Conservation (phyloP, 1,139 yeast genomes). For the Geotrichum carabidarum region DNA sequence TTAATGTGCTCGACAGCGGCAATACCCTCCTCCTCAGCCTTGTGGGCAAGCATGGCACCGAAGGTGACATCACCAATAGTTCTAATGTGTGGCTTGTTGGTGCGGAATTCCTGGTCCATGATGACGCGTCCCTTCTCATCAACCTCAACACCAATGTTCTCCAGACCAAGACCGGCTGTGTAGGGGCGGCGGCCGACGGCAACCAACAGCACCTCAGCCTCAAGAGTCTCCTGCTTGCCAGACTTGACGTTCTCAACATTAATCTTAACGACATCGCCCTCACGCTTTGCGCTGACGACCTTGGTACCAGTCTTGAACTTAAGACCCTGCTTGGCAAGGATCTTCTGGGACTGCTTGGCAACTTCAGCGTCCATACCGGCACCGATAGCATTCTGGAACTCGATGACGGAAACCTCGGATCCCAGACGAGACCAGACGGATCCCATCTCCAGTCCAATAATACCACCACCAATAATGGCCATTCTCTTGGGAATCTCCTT, state of each 20-base stretch:
- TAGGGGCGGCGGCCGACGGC: conserved; percentile 99
- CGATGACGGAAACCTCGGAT: conserved; percentile 88
- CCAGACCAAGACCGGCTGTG: conserved; percentile 84
- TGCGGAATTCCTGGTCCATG: conserved; percentile 88
- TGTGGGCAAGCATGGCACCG: conserved; percentile 99
- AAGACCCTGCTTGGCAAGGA: conserved; percentile 89
- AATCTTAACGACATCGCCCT: conserved; percentile 87
- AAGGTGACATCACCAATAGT: conserved; percentile 97
- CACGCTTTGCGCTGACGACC: conserved; percentile 79
- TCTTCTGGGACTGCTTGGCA: conserved; percentile 81
- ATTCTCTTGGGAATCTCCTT: conserved; percentile 87
- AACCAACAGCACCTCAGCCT: conserved; percentile 88
- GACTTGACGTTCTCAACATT: conserved; percentile 86
- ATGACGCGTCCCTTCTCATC: conserved; percentile 91
- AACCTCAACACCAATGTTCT: conserved; percentile 79
- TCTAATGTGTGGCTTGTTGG: conserved; percentile 88
- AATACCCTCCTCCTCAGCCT: conserved; percentile 99
- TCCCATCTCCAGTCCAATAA: conserved; percentile 98
- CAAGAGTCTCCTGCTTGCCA: conserved; percentile 73
- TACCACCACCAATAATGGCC: conserved; percentile 98
- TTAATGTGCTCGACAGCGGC: conserved; percentile 96
- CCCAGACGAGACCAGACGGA: conserved; percentile 96
- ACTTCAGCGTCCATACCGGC: conserved; percentile 97
- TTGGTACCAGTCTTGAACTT: conserved; percentile 90
- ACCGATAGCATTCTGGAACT: conserved; percentile 86